Conservation (phyloP, 228 moss, liverwort and hornwort species). For the Sphagnum magellanicum region DNA sequence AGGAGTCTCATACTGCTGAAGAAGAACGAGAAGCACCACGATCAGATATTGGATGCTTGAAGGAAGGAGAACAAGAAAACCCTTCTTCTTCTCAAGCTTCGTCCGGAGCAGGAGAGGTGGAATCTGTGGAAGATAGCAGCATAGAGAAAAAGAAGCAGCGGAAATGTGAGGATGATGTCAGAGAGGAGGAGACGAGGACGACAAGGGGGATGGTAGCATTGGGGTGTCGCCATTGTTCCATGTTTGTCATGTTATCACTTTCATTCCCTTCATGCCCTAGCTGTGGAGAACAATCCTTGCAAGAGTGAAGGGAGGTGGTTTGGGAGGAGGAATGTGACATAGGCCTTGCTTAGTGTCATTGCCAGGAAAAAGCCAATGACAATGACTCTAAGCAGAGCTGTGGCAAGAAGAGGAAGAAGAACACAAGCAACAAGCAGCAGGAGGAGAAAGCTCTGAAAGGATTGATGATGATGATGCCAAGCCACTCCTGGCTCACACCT, state of each 20-base stretch:
- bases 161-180: not conserved
- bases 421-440: no score
- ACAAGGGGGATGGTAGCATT: constrained; percentile 39
- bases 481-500: constrained; percentile 17
- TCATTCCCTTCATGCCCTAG: constrained; percentile 52
- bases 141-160: no score
- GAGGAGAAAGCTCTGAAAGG: no score
- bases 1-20: no score
- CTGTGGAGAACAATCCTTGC: constrained; percentile 33
- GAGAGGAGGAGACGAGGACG: constrained; percentile 12
- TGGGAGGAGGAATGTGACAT: constrained; percentile 17
- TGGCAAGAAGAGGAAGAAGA: constrained; percentile 10
- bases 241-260: constrained; percentile 44
- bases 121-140: no score
- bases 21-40: no score
- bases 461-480: constrained; percentile 5
- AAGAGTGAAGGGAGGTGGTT: constrained; percentile 21
- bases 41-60: no score
- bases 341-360: constrained; percentile 62
- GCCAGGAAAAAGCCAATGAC: constrained; percentile 81
- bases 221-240: constrained; percentile 56
- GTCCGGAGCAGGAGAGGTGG: no score
- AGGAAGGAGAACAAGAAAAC: no score
- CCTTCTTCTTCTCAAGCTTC: no score
- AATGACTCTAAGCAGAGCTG: constrained; percentile 80